Evolutionary conservation across 108 stramenopile species (phyloP), one percentile per base, ranked within the genome.

Genomic region (Mediolabrus comicus): DNA sequence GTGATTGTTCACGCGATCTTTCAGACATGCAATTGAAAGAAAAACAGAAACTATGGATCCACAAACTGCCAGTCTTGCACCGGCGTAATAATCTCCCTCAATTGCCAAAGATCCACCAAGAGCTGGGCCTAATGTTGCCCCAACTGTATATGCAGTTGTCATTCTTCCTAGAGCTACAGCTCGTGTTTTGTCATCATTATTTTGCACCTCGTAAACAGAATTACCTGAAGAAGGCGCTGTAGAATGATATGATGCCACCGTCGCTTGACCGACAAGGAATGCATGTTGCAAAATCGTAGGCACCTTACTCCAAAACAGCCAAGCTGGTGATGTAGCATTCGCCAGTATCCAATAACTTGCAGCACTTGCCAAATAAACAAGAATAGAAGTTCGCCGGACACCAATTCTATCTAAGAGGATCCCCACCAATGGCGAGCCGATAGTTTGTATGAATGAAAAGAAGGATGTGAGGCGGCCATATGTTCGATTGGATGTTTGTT

Each of bases 191-290:
- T 46, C 77, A 54, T 68, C 71, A 19, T 55, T 55, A 14, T 60
- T 69, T 6, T 71, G 65, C 31, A 59, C 61, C 39, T 0, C 39
- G 19, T 49, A 4, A 17, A 22, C 7, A 22, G 2, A 8, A 19
- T 22, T n/a, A 0, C 22, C 43, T 46, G 43, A 41, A 0, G 10
- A 13, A 13, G 36, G 0, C 14, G 10, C 39, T 16, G 41, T 3
- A 43, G 41, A 43, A n/a, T n/a, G n/a, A n/a, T n/a, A n/a, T 10
- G 75, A 59, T 1, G 86, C 78, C 10, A 88, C 92, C n/a, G 87
- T 82, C 11, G 88, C 88, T 61, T 94, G 89, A 0, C 86, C 92
- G 34, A 90, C 89, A 29, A 94, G 66, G 72, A 94, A 94, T 28
- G 86, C 90, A 35, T 81, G 83, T 61, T 89, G 89, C 9, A 94